phyloP scores from a whole-genome alignment of 2,329 filamentous ascomycete genomes.

The Aspergillus oerlinghausenensis region DNA sequence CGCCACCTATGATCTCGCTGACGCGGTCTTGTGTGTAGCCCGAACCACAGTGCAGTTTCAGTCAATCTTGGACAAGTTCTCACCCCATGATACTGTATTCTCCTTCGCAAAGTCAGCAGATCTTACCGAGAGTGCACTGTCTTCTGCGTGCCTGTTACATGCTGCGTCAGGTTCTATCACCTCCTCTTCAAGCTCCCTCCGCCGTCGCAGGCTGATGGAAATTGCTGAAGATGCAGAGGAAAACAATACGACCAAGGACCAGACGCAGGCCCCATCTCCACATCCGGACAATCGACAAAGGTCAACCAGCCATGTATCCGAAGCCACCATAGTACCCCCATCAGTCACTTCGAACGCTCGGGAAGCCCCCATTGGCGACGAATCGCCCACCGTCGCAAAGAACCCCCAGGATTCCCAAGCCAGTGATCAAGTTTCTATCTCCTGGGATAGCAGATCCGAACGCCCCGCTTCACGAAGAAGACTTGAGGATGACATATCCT shows the following conservation, averaged over 20 bases:
- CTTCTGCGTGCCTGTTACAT: slow-evolving; percentile 82
- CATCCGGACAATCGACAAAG: slow-evolving; percentile 17
- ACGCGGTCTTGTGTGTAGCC: slow-evolving; percentile 49
- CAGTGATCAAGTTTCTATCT: slow-evolving; percentile 9
- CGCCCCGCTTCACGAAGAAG: slow-evolving; percentile 16
- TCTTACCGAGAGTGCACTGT: slow-evolving; percentile 81
- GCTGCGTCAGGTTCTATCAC: slow-evolving; percentile 80
- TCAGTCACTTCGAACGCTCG: slow-evolving; percentile 14
- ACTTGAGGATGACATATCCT: slow-evolving; percentile 32
- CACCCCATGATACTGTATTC: slow-evolving; percentile 81
- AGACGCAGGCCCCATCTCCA: slow-evolving; percentile 21
- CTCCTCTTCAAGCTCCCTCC: slow-evolving; percentile 76
- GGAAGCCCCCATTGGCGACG: slow-evolving; percentile 14
- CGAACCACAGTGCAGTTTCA: slow-evolving; percentile 70
- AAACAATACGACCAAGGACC: slow-evolving; percentile 58
- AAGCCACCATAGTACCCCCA: slow-evolving; percentile 32
- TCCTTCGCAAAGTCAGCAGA: slow-evolving; percentile 70
- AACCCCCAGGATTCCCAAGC: slow-evolving; percentile 7
- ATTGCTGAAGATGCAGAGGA: slow-evolving; percentile 93
- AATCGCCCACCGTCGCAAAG: slow-evolving; percentile 11
- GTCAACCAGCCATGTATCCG: slow-evolving; percentile 29
- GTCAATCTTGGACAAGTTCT: slow-evolving; percentile 62
- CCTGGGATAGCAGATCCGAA: slow-evolving; percentile 16
- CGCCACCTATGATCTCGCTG: slow-evolving; percentile 5
- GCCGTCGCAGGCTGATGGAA: slow-evolving; percentile 74